phyloP scores from a whole-genome alignment of 208 protist species.

The Trypanosoma melophagium region DNA sequence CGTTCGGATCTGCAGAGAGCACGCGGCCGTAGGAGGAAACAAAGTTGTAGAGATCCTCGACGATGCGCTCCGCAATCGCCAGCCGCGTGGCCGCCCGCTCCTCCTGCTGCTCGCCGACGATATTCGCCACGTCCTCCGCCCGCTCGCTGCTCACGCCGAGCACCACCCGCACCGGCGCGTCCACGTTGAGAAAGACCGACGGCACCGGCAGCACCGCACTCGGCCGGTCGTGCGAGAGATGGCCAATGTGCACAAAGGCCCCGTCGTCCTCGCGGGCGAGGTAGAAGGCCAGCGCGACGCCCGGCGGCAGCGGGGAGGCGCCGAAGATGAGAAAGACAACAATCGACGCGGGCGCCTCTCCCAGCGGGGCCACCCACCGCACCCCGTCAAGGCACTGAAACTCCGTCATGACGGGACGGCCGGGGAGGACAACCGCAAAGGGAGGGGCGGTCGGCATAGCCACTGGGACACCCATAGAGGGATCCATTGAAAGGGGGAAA shows the following conservation, averaged over 20 bases:
- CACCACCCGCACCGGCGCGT: conserved; percentile 39
- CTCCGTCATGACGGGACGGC: conserved; percentile 48
- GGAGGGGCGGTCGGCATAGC: background rate
- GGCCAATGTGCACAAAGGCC: conserved; percentile 69
- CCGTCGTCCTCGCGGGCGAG: conserved; percentile 53
- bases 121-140: conserved; percentile 53
- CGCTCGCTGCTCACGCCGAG: conserved; percentile 65
- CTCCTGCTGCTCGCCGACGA: conserved; percentile 48
- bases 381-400: conserved; percentile 41
- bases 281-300: conserved; percentile 57
- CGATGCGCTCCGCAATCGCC: conserved; percentile 62
- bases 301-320: conserved; percentile 40
- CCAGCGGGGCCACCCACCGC: conserved; percentile 54
- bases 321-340: conserved; percentile 70
- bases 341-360: conserved; percentile 48
- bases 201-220: conserved; percentile 60
- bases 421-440: conserved; percentile 72
- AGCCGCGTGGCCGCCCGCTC: conserved; percentile 51
- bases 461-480: too few relatives aligned
- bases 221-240: conserved; percentile 48
- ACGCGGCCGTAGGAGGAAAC: conserved; percentile 54
- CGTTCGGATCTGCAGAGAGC: conserved; percentile 5
- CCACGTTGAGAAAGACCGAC: conserved; percentile 30
- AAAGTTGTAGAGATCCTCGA: conserved; percentile 77
- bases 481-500: too few relatives aligned